Percentiles rank a stretch among this genome's conserved stretches.
These are phyloP conservation scores for Scleroderma bovista DNA, from an alignment of 768 basidiomycete species.

Conservation along the genomic window DNA sequence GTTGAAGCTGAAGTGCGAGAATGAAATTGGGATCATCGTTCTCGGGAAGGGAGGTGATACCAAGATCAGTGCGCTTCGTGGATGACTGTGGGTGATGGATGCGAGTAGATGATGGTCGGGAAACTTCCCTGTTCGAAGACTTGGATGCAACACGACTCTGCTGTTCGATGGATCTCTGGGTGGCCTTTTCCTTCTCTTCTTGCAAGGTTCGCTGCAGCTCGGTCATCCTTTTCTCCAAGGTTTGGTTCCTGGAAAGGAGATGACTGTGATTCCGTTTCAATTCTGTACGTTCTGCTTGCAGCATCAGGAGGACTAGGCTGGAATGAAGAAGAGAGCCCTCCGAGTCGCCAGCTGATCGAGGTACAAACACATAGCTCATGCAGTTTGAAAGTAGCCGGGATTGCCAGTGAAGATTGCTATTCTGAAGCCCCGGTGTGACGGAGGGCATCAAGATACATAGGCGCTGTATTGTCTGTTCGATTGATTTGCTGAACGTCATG, in stretches of 20 bases:
- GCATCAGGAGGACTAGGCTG: conserved; percentile 41
- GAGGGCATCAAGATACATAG: conserved; percentile 40
- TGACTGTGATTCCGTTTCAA: conserved; percentile 26
- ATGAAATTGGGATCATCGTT: conserved; percentile 10
- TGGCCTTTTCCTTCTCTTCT: too few relatives aligned
- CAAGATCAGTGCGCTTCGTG: not conserved
- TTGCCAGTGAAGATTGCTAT: conserved; percentile 43
- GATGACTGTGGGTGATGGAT: not conserved
- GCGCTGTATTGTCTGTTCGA: conserved; percentile 35
- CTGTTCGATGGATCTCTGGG: too few relatives aligned
- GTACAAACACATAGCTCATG: conserved; percentile 48
- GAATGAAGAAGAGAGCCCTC: conserved; percentile 38
- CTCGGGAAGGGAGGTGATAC: not conserved
- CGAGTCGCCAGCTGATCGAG: conserved; percentile 20
- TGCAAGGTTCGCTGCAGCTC: too few relatives aligned
- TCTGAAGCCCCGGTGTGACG: conserved; percentile 29
- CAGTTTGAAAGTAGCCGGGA: conserved; percentile 49
- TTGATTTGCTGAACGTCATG: conserved; percentile 44
- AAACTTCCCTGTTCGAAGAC: not conserved
- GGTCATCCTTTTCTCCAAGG: conserved; percentile 22
- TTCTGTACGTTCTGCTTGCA: conserved; percentile 37
- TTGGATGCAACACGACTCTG: not conserved
- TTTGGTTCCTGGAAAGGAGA: conserved; percentile 15
- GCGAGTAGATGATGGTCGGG: not conserved
- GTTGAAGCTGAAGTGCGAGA: conserved; percentile 32